Evolutionary conservation across 2,329 filamentous ascomycete genomes (phyloP).

Genomic region (Botrytis hyacinthi): DNA sequence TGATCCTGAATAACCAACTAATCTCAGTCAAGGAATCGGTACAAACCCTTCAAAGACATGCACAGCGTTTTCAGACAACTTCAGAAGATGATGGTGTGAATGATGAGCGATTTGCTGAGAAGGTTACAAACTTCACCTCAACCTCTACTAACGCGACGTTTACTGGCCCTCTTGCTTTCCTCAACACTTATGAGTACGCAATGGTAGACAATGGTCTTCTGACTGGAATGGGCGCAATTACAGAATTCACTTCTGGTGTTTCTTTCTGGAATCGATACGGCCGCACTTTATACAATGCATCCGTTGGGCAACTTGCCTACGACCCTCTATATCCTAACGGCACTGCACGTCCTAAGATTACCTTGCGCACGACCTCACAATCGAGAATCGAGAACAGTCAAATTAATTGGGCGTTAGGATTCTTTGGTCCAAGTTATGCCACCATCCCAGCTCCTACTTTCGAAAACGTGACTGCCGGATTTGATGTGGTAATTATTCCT

Average conservation of each 20-base stretch:
- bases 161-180: conserved; percentile 50
- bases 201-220: conserved; percentile 45
- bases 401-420: conserved; percentile 52
- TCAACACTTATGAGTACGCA: conserved; percentile 52
- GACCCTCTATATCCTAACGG: conserved; percentile 46
- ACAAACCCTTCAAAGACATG: conserved; percentile 54
- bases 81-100: conserved; percentile 47
- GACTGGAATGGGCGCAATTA: conserved; percentile 49
- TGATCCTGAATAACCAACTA: background rate
- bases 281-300: conserved; percentile 51
- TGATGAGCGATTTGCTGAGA: conserved; percentile 48
- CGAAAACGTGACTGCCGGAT: conserved; percentile 43
- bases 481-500: conserved; percentile 50
- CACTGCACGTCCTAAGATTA: conserved; percentile 48
- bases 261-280: conserved; percentile 56
- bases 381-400: conserved; percentile 54
- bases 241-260: conserved; percentile 50
- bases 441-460: conserved; percentile 41
- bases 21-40: conserved; percentile 36
- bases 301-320: conserved; percentile 48
- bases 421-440: conserved; percentile 50
- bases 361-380: conserved; percentile 54
- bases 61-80: conserved; percentile 50
- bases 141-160: conserved; percentile 41
- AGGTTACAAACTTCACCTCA: conserved; percentile 47